A percentile compares a stretch with the other conserved stretches of the same genome.
Conservation (phyloP, 2,329 filamentous ascomycete genomes). For the Sporothrix curviconia region DNA sequence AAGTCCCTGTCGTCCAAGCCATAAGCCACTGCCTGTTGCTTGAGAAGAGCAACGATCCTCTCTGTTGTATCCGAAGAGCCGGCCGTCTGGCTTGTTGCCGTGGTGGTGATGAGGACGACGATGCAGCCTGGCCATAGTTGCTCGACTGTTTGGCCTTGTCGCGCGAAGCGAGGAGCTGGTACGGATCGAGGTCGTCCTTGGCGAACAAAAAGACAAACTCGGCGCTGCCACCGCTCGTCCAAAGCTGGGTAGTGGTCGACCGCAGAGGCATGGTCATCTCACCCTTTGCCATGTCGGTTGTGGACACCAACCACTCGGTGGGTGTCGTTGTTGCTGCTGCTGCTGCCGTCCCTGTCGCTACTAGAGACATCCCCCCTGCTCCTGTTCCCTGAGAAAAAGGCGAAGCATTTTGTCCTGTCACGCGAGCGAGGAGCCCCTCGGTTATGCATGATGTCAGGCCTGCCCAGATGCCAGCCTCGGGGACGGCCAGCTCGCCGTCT, state of each 20-base stretch:
- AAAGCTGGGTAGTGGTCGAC: slow-evolving; percentile 28
- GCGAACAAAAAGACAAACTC: slow-evolving; percentile 45
- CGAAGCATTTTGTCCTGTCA: slow-evolving; percentile 32
- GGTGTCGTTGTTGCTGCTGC: neutral
- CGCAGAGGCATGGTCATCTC: slow-evolving; percentile 34
- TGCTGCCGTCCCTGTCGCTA: neutral
- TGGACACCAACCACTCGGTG: slow-evolving; percentile 46
- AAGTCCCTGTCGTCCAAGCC: slow-evolving; percentile 37
- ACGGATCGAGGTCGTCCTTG: slow-evolving; percentile 38
- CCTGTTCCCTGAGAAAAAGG: neutral
- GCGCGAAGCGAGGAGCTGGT: slow-evolving; percentile 23
- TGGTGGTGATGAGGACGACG: slow-evolving; percentile 4
- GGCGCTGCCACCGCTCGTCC: slow-evolving; percentile 18
- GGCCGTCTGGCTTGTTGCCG: neutral
- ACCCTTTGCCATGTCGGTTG: slow-evolving; percentile 45
- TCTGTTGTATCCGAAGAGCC: slow-evolving; percentile 21
- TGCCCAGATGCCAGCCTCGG: slow-evolving; percentile 38
- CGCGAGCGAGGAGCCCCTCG: slow-evolving; percentile 37
- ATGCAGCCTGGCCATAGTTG: slow-evolving; percentile 1
- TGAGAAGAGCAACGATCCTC: slow-evolving; percentile 22
- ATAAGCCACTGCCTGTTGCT: too few species aligned
- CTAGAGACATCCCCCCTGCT: neutral
- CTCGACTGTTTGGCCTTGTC: neutral
- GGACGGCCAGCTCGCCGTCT: neutral
- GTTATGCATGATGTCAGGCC: slow-evolving; percentile 45